phyloP scores from a whole-genome alignment of 192 early-diverging fungal genomes.

The Coemansia sp. region DNA sequence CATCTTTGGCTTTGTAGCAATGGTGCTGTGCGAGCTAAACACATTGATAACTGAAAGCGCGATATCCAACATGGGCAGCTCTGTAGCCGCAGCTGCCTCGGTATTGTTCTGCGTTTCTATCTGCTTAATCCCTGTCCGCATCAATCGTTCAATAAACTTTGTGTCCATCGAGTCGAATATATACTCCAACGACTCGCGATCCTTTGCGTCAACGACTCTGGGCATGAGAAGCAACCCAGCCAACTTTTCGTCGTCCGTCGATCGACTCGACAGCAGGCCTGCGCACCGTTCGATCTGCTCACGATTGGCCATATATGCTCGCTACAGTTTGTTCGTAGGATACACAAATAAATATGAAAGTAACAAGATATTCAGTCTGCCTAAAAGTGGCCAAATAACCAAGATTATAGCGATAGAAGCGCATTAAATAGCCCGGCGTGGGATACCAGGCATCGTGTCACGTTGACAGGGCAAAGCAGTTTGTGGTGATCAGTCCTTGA shows the following conservation, averaged over 20 bases:
- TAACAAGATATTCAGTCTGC: not conserved
- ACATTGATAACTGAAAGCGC: constrained; percentile 39
- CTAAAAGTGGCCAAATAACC: not conserved
- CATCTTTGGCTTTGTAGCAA: constrained; percentile 32
- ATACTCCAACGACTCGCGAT: constrained; percentile 25
- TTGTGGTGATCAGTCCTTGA: not conserved
- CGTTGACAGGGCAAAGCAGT: not conserved
- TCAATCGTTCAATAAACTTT: constrained; percentile 42
- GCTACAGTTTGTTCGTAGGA: not conserved
- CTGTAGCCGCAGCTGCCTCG: not conserved
- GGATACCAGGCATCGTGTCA: not conserved
- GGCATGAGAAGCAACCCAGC: constrained; percentile 52
- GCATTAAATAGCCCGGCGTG: not conserved
- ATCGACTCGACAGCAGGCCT: constrained; percentile 36
- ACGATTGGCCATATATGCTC: constrained; percentile 4
- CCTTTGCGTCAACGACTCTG: constrained; percentile 33
- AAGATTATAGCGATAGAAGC: not conserved
- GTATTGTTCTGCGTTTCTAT: not conserved
- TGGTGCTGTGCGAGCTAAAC: constrained; percentile 32
- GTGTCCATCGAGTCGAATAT: constrained; percentile 42
- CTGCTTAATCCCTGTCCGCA: constrained; percentile 47
- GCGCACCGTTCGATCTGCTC: constrained; percentile 45
- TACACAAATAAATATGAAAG: not conserved
- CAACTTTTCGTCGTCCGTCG: constrained; percentile 55
- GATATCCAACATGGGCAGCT: constrained; percentile 31